Percentiles rank a stretch among this genome's conserved stretches.
These are phyloP conservation scores for Potentilla sterilis DNA, from an alignment of 306 rosid genomes.

Conservation along the genomic window DNA sequence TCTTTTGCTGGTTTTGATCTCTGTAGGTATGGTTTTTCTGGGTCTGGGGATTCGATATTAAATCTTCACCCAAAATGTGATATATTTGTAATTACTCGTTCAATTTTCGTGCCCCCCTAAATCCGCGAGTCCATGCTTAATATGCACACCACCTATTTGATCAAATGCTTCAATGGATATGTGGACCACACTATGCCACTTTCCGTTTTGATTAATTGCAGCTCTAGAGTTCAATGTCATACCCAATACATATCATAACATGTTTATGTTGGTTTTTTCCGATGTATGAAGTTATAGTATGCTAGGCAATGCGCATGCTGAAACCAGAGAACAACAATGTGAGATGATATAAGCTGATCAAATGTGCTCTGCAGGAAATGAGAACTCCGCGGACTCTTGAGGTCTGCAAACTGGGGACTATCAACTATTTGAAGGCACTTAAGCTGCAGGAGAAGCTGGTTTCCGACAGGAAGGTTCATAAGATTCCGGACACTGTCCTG, in stretches of 20 bases:
- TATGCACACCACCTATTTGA: conserved; percentile 9
- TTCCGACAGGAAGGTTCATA: conserved; percentile 57
- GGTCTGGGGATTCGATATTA: neutral
- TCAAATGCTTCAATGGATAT: conserved; percentile 17
- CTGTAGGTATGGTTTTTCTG: neutral
- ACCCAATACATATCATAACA: neutral
- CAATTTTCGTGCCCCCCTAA: neutral
- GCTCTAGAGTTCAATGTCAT: neutral
- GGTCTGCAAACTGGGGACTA: conserved; percentile 80
- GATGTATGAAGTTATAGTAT: neutral
- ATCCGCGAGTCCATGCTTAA: neutral
- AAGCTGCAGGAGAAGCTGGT: conserved; percentile 68
- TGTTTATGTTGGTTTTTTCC: neutral
- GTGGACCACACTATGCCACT: neutral
- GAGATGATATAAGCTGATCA: conserved; percentile 20
- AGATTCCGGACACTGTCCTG: conserved; percentile 58
- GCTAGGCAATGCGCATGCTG: neutral
- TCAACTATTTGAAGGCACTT: conserved; percentile 60
- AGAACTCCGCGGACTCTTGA: conserved; percentile 57
- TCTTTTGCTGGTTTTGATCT: neutral
- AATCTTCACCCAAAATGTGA: neutral
- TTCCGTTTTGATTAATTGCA: neutral
- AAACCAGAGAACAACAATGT: neutral
- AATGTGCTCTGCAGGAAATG: conserved; percentile 53
- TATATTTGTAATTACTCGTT: neutral